Evolutionary conservation across 2,329 filamentous ascomycete genomes (phyloP).

Genomic region (Xylariaceae sp.): DNA sequence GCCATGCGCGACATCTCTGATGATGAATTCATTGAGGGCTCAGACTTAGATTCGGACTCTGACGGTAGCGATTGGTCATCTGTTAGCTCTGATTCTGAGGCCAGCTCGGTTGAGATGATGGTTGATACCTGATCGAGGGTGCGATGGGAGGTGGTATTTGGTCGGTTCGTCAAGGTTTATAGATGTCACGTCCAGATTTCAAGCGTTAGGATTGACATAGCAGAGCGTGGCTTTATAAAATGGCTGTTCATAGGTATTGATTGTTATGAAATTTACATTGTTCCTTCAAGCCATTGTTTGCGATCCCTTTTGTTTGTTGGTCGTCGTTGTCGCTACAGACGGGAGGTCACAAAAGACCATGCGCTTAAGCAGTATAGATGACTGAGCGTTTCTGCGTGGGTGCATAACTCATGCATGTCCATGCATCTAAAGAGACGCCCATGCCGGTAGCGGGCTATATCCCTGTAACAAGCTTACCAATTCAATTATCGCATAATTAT

Average conservation of each 20-base stretch:
- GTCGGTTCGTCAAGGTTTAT: neutral
- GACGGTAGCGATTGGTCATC: conserved; percentile 9
- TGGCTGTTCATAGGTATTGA: neutral
- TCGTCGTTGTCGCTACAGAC: neutral
- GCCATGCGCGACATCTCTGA: conserved; percentile 17
- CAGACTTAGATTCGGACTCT: conserved; percentile 17
- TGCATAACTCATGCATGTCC: neutral
- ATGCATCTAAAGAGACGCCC: no score
- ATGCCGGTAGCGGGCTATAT: no score
- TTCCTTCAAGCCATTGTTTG: neutral
- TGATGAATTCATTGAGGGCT: conserved; percentile 9
- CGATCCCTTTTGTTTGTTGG: neutral
- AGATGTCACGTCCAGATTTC: neutral
- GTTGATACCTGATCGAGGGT: neutral
- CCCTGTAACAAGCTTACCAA: no score
- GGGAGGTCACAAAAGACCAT: neutral
- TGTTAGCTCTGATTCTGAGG: conserved; percentile 4
- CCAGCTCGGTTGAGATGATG: neutral
- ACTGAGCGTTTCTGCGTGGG: neutral
- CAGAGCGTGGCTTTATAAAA: neutral
- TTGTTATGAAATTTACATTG: neutral
- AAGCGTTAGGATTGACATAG: neutral
- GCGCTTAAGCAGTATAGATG: no score
- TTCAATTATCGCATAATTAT: no score
- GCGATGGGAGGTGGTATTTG: no score